Evolutionary conservation across 345 rosid species (phyloP), one percentile per base, ranked within the genome.

Genomic region (Alliaria petiolata): DNA sequence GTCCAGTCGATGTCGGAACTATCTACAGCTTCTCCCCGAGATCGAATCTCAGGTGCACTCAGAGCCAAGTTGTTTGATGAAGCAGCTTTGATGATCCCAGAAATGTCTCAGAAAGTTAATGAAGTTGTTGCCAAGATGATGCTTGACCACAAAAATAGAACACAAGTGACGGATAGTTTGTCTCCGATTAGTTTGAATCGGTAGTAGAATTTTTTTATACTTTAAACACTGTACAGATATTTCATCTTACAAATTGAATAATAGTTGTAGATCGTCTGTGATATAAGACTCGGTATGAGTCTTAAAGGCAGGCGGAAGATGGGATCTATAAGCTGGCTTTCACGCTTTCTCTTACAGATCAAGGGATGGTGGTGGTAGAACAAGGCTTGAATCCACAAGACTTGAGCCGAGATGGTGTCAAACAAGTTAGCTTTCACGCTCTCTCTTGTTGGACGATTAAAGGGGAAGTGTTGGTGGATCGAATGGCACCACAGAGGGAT

Each of bases 31-130:
- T 59, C 34, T 67, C 76, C 87, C 1, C 40, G 64, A 39, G 85
- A 81, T 65, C 86, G 76, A 72, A 9, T 46, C 69, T 71, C 80
- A 44, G 70, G 31, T 34, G 80, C 77, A 56, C 51, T 69, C 11
- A 74, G 69, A 79, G 75, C 78, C 45, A 62, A 78, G 44, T 75
- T 89, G 36, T 65, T 67, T 20, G 60, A 74, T 9, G 83, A 84
- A 62, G 86, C 86, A 67, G 81, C 82, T 14, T 46, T 74, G 30
- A 25, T 82, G 67, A 80, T 91, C 39, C 86, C 91, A 67, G 55
- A 83, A 30, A 67, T 89, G 58, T 65, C 81, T 8, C 82, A 80
- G 57, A 85, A 84, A 56, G 63, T 89, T 16, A 70, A 70, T 58
- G 67, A 81, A 65, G 47, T 84, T 17, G 75, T 85, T 31, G 71